phyloP scores from a whole-genome alignment of 2,329 filamentous ascomycete species.

The Rhynchosporium agropyri region DNA sequence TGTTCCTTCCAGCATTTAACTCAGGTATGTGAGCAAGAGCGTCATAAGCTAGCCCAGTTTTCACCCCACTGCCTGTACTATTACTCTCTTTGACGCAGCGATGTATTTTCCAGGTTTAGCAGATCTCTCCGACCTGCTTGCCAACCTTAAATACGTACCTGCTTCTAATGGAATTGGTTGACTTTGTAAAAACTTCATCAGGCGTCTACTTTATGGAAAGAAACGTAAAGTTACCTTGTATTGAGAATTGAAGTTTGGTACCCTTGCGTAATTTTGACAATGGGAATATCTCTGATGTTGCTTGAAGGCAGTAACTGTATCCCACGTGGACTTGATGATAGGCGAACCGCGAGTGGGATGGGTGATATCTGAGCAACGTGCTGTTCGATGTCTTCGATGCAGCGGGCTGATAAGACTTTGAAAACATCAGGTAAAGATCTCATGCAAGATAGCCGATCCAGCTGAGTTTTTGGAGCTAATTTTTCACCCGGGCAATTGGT shows the following conservation, averaged over 20 bases:
- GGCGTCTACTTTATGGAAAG: background rate
- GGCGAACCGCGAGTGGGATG: slow-evolving; percentile 2
- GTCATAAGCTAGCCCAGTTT: too few species aligned
- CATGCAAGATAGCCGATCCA: background rate
- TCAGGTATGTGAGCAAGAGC: too few species aligned
- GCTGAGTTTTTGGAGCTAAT: background rate
- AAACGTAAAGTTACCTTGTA: background rate
- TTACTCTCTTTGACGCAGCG: too few species aligned
- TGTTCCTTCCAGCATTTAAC: too few species aligned
- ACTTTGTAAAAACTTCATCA: background rate
- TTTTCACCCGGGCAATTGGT: background rate
- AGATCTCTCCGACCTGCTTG: too few species aligned
- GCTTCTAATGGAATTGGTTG: background rate
- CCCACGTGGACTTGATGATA: slow-evolving; percentile 10
- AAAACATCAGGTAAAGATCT: background rate
- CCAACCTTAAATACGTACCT: too few species aligned
- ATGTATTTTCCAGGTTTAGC: too few species aligned
- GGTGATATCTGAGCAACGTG: background rate
- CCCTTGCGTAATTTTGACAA: background rate
- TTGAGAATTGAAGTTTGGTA: background rate
- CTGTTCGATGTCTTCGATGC: background rate
- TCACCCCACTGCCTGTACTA: too few species aligned
- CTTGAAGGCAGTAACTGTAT: background rate
- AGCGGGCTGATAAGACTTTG: background rate
- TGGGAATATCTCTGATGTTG: background rate